phyloP scores from a whole-genome alignment of 768 basidiomycete species.

The Podaxis pistillaris region DNA sequence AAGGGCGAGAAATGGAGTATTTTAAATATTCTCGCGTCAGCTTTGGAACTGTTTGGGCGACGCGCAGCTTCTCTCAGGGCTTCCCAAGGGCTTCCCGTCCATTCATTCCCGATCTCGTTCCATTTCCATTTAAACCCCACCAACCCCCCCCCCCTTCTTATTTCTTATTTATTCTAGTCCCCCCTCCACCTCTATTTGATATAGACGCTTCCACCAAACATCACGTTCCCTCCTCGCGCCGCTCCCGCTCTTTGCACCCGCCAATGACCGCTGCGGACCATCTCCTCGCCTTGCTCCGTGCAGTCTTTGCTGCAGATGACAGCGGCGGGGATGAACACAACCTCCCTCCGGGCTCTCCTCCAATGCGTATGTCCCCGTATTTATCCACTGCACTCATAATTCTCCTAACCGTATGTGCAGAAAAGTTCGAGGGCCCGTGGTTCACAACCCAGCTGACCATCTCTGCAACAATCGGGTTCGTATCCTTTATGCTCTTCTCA shows the following conservation, averaged over 20 bases:
- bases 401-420: constrained; percentile 33
- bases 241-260: neutral
- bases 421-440: constrained; percentile 91
- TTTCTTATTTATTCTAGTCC: too few species aligned
- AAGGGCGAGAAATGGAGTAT: neutral
- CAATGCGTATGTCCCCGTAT: constrained; percentile 46
- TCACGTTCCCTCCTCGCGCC: neutral
- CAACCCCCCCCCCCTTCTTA: neutral
- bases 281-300: neutral
- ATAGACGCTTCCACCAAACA: neutral
- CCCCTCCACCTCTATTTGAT: neutral
- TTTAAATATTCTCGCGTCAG: neutral
- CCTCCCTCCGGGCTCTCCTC: constrained; percentile 63
- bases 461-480: constrained; percentile 72
- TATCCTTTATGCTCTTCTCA: constrained; percentile 85
- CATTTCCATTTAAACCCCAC: neutral
- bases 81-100: too few species aligned
- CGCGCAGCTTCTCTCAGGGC: too few species aligned
- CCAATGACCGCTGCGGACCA: neutral
- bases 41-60: constrained; percentile 2
- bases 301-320: constrained; percentile 14
- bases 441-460: constrained; percentile 87
- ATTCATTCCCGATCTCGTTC: neutral
- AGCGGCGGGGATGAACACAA: constrained; percentile 38
- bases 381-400: neutral